A percentile compares a stretch with the other conserved stretches of the same genome.
These are phyloP conservation scores for Eremothecium sinecaudum DNA, from an alignment of 1,139 yeast genomes.

Conservation along the genomic window DNA sequence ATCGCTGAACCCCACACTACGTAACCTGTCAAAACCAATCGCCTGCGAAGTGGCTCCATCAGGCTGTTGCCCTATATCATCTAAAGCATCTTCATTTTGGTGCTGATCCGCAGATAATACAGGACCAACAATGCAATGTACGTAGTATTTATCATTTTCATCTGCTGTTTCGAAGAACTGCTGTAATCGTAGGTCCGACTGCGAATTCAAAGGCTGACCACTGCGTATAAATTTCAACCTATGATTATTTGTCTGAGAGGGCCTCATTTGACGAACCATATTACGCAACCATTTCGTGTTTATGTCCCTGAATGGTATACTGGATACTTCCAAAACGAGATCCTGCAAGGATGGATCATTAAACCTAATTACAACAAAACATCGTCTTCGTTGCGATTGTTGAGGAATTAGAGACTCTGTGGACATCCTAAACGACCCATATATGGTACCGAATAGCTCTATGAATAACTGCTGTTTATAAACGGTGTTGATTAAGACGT, in stretches of 20 bases:
- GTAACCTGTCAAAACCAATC: slow-evolving; percentile 74
- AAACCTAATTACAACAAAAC: slow-evolving; percentile 41
- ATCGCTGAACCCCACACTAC: slow-evolving; percentile 73
- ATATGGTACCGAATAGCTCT: not conserved
- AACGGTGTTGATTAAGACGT: no score
- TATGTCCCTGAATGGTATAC: slow-evolving; percentile 29
- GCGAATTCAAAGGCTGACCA: slow-evolving; percentile 60
- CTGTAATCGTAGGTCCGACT: slow-evolving; percentile 41
- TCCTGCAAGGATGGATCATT: slow-evolving; percentile 41
- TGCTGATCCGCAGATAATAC: slow-evolving; percentile 50
- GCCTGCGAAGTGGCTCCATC: slow-evolving; percentile 55
- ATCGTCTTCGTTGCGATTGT: slow-evolving; percentile 8
- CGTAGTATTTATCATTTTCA: slow-evolving; percentile 36
- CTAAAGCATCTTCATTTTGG: slow-evolving; percentile 52
- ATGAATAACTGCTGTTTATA: not conserved
- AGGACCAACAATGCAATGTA: slow-evolving; percentile 81
- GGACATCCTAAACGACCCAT: no score
- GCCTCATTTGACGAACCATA: slow-evolving; percentile 35
- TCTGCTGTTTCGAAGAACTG: slow-evolving; percentile 14
- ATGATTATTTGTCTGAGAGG: slow-evolving; percentile 35
- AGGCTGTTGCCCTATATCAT: slow-evolving; percentile 31
- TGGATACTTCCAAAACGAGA: slow-evolving; percentile 34
- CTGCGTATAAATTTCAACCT: slow-evolving; percentile 64
- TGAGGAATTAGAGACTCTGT: slow-evolving; percentile 8
- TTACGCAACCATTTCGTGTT: slow-evolving; percentile 38